Conservation (phyloP, 2,329 filamentous ascomycete genomes). For the Fusarium concolor region DNA sequence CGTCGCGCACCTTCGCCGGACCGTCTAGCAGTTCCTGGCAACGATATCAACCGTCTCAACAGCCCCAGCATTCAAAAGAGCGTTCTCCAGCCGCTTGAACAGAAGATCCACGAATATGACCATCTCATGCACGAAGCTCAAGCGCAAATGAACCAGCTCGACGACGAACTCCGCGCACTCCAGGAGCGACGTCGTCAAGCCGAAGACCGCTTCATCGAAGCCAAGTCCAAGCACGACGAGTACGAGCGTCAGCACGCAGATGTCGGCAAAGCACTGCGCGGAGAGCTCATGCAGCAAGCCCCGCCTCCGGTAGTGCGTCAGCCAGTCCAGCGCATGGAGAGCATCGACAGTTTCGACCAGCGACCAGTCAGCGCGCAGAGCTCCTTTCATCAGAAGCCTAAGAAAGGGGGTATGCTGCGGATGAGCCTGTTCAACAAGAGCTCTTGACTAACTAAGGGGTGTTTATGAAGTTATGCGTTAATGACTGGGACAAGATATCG, state of each 20-base stretch:
- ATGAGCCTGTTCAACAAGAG: conserved; percentile 42
- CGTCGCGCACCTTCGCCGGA: conserved; percentile 35
- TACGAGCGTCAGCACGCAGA: conserved; percentile 57
- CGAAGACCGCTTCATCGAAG: conserved; percentile 56
- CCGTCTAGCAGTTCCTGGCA: conserved; percentile 31
- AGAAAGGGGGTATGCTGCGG: conserved; percentile 33
- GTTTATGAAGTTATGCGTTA: conserved; percentile 35
- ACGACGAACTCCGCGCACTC: conserved; percentile 56
- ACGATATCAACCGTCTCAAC: conserved; percentile 56
- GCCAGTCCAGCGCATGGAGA: conserved; percentile 39
- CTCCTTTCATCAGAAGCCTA: conserved; percentile 35
- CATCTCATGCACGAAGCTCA: conserved; percentile 56
- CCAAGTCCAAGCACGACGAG: conserved; percentile 59
- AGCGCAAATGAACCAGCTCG: conserved; percentile 56
- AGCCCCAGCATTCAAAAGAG: conserved; percentile 57
- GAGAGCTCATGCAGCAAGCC: conserved; percentile 47
- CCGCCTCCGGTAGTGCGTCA: conserved; percentile 12
- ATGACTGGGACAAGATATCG: conserved; percentile 26
- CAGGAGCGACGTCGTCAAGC: conserved; percentile 56
- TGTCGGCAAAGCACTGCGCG: conserved; percentile 56
- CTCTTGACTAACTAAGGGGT: conserved; percentile 9
- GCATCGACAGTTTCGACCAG: conserved; percentile 41
- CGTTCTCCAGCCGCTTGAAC: conserved; percentile 59
- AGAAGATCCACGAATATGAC: conserved; percentile 59
- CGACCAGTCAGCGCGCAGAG: conserved; percentile 40